Conservation (phyloP, 2,329 filamentous ascomycete genomes). For the Trichoderma koningii region DNA sequence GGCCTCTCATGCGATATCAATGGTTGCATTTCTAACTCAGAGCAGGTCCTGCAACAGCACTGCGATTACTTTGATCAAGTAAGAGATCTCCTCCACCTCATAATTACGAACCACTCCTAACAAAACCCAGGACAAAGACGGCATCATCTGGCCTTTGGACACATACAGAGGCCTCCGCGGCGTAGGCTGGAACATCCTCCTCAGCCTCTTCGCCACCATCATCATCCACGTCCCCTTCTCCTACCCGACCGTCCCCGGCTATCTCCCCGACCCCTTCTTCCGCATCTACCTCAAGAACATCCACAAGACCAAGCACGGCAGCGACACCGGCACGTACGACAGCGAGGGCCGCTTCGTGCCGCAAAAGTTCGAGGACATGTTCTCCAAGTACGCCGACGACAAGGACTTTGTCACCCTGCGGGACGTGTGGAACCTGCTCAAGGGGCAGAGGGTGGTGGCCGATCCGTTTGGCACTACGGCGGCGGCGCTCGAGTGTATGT, state of each 20-base stretch:
- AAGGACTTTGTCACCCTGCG: slow-evolving; percentile 43
- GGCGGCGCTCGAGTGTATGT: slow-evolving; percentile 34
- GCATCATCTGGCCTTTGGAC: slow-evolving; percentile 44
- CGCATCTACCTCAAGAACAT: slow-evolving; percentile 43
- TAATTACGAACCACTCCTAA: background rate
- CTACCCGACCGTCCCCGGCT: slow-evolving; percentile 46
- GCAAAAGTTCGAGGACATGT: slow-evolving; percentile 54
- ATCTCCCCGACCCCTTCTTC: slow-evolving; percentile 43
- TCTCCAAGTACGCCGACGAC: slow-evolving; percentile 48
- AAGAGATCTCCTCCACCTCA: background rate
- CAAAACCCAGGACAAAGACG: slow-evolving; percentile 40
- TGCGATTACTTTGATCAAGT: slow-evolving; percentile 20
- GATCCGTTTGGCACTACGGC: slow-evolving; percentile 46
- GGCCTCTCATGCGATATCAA: too few species aligned
- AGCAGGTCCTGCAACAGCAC: slow-evolving; percentile 14
- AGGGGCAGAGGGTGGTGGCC: slow-evolving; percentile 45
- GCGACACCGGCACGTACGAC: slow-evolving; percentile 50
- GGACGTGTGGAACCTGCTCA: slow-evolving; percentile 43
- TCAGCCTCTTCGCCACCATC: slow-evolving; percentile 44
- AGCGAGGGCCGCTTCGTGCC: slow-evolving; percentile 51
- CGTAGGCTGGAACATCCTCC: slow-evolving; percentile 44
- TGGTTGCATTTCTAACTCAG: too few species aligned
- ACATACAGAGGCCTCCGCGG: slow-evolving; percentile 45
- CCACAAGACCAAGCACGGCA: slow-evolving; percentile 50
- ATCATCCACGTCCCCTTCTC: slow-evolving; percentile 49